Evolutionary conservation across 805 yeast genomes (phyloP).

Genomic region (Cyberlindnera misumaiensis): DNA sequence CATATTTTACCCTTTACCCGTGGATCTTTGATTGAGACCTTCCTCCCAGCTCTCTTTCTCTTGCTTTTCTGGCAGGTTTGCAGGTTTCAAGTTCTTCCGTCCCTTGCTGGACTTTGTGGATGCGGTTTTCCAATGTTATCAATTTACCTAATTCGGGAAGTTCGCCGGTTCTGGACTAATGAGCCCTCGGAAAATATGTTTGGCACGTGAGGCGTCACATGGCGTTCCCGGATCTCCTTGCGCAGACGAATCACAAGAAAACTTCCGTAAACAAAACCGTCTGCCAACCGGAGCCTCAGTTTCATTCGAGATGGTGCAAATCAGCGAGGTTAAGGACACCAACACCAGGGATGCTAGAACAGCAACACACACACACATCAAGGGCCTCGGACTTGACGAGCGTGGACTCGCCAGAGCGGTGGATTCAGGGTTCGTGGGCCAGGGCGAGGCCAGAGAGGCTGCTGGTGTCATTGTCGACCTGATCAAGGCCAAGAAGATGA

Average conservation of each 20-base stretch:
- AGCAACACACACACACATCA: constrained; percentile 96
- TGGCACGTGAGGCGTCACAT: too few relatives aligned
- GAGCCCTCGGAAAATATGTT: background rate
- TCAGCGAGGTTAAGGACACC: constrained; percentile 64
- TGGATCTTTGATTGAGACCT: too few relatives aligned
- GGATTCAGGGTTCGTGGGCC: constrained; percentile 84
- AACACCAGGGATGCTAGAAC: constrained; percentile 55
- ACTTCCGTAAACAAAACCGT: too few relatives aligned
- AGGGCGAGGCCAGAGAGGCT: constrained; percentile 72
- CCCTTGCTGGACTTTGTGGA: background rate
- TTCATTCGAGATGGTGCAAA: constrained; percentile 56
- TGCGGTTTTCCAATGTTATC: constrained; percentile 13
- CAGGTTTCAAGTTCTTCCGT: background rate
- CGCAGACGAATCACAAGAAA: too few relatives aligned
- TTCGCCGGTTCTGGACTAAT: constrained; percentile 4
- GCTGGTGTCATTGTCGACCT: constrained; percentile 93
- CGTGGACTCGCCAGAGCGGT: constrained; percentile 74
- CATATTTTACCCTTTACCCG: constrained; percentile 5
- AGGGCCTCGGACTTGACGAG: constrained; percentile 91
- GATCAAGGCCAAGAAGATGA: constrained; percentile 85
- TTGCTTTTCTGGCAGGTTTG: background rate
- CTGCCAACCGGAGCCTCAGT: too few relatives aligned
- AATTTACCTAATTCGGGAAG: constrained; percentile 19
- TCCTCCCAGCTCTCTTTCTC: background rate
- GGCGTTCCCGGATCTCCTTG: too few relatives aligned